Conservation (phyloP, 768 basidiomycete species). For the Coprinopsis strossmayeri region DNA sequence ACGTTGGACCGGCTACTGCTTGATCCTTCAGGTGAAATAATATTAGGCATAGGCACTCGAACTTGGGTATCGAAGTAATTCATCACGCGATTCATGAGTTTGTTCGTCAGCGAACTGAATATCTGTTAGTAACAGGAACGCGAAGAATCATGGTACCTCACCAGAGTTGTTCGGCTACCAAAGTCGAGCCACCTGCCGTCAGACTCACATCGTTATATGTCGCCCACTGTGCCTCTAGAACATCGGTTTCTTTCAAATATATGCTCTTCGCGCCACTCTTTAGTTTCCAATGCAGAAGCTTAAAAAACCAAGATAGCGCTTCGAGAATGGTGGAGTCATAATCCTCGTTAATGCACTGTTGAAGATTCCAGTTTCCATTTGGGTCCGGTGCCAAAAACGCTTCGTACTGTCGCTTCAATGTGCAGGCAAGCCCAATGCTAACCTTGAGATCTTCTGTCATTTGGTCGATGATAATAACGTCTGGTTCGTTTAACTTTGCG, state of each 20-base stretch:
- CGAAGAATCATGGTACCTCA: conserved; percentile 28
- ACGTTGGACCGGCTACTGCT: no score
- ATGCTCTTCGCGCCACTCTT: conserved; percentile 89
- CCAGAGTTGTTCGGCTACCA: conserved; percentile 97
- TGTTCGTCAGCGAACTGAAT: conserved; percentile 81
- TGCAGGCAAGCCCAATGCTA: conserved; percentile 85
- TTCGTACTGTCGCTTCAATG: conserved; percentile 92
- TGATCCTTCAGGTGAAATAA: no score
- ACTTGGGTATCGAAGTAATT: conserved; percentile 96
- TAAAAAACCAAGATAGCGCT: conserved; percentile 86
- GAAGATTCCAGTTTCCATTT: conserved; percentile 82
- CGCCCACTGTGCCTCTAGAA: conserved; percentile 95
- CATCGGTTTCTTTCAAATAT: conserved; percentile 96
- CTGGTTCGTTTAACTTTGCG: conserved; percentile 81
- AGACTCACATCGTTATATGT: conserved; percentile 91
- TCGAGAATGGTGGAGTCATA: conserved; percentile 89
- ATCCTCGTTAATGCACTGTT: conserved; percentile 81
- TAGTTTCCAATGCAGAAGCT: conserved; percentile 90
- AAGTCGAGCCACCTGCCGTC: conserved; percentile 77
- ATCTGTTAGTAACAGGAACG: conserved; percentile 1
- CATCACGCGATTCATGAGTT: conserved; percentile 85
- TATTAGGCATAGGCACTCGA: conserved; percentile 47
- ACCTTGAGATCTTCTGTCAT: conserved; percentile 90
- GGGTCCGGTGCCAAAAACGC: conserved; percentile 86
- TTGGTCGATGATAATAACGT: conserved; percentile 87